These are phyloP conservation scores for Protomyces macrosporus DNA, from an alignment of 1,139 yeast genomes.

Conservation along the genomic window DNA sequence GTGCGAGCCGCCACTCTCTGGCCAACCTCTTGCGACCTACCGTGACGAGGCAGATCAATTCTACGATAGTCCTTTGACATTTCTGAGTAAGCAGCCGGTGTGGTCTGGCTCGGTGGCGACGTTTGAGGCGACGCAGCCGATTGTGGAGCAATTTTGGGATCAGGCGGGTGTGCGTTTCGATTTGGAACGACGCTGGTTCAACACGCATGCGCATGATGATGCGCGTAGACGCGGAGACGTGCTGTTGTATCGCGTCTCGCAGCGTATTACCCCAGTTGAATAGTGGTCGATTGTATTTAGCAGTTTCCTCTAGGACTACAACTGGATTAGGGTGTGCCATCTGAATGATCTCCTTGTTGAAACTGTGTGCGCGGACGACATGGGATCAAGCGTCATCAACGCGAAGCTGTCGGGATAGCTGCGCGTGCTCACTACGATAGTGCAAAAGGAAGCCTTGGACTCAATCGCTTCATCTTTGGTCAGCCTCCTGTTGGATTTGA, in stretches of 20 bases:
- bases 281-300: too few species aligned
- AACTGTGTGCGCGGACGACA: too few species aligned
- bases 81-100: constrained; percentile 46
- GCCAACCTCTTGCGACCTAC: constrained; percentile 41
- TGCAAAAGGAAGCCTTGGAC: too few species aligned
- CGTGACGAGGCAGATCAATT: constrained; percentile 83
- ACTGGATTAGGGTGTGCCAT: too few species aligned
- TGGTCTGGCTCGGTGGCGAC: constrained; percentile 53
- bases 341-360: too few species aligned
- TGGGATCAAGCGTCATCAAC: too few species aligned
- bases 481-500: too few species aligned
- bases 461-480: too few species aligned
- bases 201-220: constrained; percentile 85
- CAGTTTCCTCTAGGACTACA: too few species aligned
- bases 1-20: constrained; percentile 78
- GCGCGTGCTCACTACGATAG: too few species aligned
- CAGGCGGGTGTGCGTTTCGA: constrained; percentile 1
- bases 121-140: constrained; percentile 56
- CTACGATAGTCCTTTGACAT: constrained; percentile 58
- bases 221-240: constrained; percentile 71
- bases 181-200: constrained; percentile 54
- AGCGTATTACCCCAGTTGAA: too few species aligned
- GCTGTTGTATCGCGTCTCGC: constrained; percentile 47
- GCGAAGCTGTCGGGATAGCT: too few species aligned
- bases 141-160: constrained; percentile 37